Percentiles rank a stretch among this genome's conserved stretches.
Conservation (phyloP, 2,329 filamentous ascomycete species). For the Setomelanomma holmii region DNA sequence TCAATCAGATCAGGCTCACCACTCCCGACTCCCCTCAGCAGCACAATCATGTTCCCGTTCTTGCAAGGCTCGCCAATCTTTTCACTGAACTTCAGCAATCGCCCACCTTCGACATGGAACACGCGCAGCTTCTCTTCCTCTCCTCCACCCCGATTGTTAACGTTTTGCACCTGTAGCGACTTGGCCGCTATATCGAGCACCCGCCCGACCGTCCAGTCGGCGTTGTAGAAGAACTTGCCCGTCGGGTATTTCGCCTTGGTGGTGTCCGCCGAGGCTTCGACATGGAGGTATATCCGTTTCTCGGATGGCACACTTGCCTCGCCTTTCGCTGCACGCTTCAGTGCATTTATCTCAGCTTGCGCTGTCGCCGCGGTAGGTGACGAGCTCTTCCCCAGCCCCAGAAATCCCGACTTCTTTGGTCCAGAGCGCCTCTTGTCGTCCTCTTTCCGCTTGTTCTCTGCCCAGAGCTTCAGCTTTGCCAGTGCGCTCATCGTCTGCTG, state of each 20-base stretch:
- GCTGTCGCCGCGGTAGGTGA: slow-evolving; percentile 63
- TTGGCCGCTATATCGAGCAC: slow-evolving; percentile 80
- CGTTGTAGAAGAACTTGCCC: slow-evolving; percentile 59
- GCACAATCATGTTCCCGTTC: slow-evolving; percentile 87
- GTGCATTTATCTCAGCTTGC: slow-evolving; percentile 72
- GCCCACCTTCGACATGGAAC: slow-evolving; percentile 90
- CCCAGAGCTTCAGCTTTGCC: slow-evolving; percentile 80
- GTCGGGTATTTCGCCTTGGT: slow-evolving; percentile 81
- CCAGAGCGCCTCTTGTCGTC: slow-evolving; percentile 57
- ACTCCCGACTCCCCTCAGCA: slow-evolving; percentile 86
- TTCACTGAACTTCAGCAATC: slow-evolving; percentile 85
- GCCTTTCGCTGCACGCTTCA: slow-evolving; percentile 90
- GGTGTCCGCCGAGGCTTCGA: slow-evolving; percentile 89
- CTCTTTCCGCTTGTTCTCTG: slow-evolving; percentile 77
- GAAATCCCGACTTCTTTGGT: slow-evolving; percentile 32
- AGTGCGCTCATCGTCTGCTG: slow-evolving; percentile 52
- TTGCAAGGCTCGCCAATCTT: slow-evolving; percentile 77
- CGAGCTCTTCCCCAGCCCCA: slow-evolving; percentile 30
- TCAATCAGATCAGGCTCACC: slow-evolving; percentile 75
- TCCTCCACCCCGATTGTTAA: slow-evolving; percentile 78
- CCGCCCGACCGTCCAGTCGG: slow-evolving; percentile 87
- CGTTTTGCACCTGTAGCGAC: slow-evolving; percentile 78
- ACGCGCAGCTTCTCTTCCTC: slow-evolving; percentile 84
- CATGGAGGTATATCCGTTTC: slow-evolving; percentile 87
- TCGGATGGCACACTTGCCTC: slow-evolving; percentile 80